Conservation (phyloP, 495 filamentous ascomycete genomes). For the Hamigera avellanea region DNA sequence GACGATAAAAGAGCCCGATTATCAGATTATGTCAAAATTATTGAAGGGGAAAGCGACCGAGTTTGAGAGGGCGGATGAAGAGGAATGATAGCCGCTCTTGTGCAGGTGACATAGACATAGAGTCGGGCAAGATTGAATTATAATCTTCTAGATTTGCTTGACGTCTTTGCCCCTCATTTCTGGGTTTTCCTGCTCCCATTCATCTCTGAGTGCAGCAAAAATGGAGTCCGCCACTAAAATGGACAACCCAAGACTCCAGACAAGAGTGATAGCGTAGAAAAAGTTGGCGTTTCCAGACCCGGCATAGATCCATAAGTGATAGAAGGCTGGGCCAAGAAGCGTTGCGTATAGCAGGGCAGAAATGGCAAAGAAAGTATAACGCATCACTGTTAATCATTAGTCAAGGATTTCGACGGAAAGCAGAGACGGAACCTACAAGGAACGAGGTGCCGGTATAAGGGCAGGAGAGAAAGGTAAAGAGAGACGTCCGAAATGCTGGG, state of each 20-base stretch:
- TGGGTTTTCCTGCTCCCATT: slow-evolving; percentile 87
- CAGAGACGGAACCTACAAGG: slow-evolving; percentile 48
- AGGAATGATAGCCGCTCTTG: neutral
- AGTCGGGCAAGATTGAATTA: slow-evolving; percentile 2
- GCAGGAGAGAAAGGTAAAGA: slow-evolving; percentile 69
- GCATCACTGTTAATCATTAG: slow-evolving; percentile 51
- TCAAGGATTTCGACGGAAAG: too few species aligned
- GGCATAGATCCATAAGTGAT: slow-evolving; percentile 97
- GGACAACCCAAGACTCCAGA: slow-evolving; percentile 85
- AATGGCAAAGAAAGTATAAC: slow-evolving; percentile 80
- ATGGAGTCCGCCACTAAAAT: slow-evolving; percentile 71
- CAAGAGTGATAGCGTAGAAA: slow-evolving; percentile 96
- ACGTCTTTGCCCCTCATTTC: slow-evolving; percentile 81
- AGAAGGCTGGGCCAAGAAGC: slow-evolving; percentile 88
- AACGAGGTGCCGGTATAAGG: slow-evolving; percentile 89
- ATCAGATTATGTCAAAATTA: slow-evolving; percentile 59
- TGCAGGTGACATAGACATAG: neutral
- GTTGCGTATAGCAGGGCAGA: slow-evolving; percentile 76
- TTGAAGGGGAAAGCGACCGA: slow-evolving; percentile 14
- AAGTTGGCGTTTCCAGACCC: slow-evolving; percentile 98
- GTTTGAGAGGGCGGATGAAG: neutral
- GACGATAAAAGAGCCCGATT: slow-evolving; percentile 51
- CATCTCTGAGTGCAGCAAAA: slow-evolving; percentile 81
- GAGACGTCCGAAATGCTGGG: slow-evolving; percentile 82
- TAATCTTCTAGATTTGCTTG: slow-evolving; percentile 56